Conservation (phyloP, 2,329 filamentous ascomycete genomes). For the Claviceps purpurea region DNA sequence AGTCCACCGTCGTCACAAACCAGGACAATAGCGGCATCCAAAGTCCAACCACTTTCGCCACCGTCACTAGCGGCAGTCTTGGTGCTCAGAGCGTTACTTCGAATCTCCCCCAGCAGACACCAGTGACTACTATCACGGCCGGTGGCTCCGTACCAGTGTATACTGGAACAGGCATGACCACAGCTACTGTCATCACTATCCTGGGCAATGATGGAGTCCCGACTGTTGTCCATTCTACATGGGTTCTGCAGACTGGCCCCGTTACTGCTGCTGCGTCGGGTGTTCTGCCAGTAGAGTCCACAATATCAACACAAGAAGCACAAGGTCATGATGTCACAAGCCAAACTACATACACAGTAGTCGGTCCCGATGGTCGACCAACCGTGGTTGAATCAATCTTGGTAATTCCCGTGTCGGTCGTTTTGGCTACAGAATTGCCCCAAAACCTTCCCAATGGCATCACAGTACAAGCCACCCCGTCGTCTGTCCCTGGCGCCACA, state of each 20-base stretch:
- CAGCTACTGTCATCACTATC: slow-evolving; percentile 3
- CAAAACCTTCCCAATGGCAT: slow-evolving; percentile 6
- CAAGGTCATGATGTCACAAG: slow-evolving; percentile 6
- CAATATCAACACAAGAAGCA: slow-evolving; percentile 4
- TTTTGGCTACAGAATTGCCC: slow-evolving; percentile 5
- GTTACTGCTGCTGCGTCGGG: slow-evolving; percentile 2
- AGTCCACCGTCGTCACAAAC: slow-evolving; percentile 14
- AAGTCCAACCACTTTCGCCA: background rate
- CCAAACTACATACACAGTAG: slow-evolving; percentile 14
- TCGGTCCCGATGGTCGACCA: slow-evolving; percentile 19
- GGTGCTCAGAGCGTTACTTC: slow-evolving; percentile 1
- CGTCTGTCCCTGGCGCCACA: slow-evolving; percentile 6
- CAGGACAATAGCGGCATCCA: background rate
- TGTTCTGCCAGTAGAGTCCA: background rate
- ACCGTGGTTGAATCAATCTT: slow-evolving; percentile 23
- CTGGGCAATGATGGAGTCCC: slow-evolving; percentile 6
- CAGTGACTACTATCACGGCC: slow-evolving; percentile 7
- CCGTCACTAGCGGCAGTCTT: slow-evolving; percentile 1
- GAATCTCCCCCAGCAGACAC: background rate
- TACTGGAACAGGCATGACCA: slow-evolving; percentile 4
- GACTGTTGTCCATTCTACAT: slow-evolving; percentile 6
- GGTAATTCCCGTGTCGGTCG: slow-evolving; percentile 12
- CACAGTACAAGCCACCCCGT: slow-evolving; percentile 2
- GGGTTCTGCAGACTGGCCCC: slow-evolving; percentile 3
- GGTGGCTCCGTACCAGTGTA: slow-evolving; percentile 1